Percentiles rank a stretch among this genome's conserved stretches.
Evolutionary conservation across 225 moss, liverwort and hornwort species (phyloP).

Genomic region (Lunularia cruciata): DNA sequence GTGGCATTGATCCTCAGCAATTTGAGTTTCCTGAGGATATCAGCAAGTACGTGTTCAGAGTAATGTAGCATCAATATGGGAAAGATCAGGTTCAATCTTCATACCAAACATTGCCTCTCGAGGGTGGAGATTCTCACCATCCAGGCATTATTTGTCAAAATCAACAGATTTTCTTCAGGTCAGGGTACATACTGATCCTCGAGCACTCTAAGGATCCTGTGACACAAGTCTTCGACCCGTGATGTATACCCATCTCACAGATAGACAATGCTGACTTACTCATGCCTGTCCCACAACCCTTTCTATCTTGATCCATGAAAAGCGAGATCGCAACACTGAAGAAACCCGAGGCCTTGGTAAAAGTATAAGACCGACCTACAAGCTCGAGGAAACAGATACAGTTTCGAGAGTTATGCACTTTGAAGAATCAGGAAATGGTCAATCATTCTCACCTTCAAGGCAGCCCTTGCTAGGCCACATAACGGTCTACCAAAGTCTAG

Average conservation of each 20-base stretch:
- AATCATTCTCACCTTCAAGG: neutral
- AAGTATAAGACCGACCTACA: neutral
- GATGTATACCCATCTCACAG: neutral
- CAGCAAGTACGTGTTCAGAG: neutral
- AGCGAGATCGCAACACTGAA: neutral
- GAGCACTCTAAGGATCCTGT: too few species aligned
- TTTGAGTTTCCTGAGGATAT: neutral
- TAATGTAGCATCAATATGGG: neutral
- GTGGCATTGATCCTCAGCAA: neutral
- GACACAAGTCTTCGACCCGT: too few species aligned
- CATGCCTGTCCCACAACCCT: neutral
- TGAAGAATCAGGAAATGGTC: neutral
- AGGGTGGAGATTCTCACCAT: neutral
- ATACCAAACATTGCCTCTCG: neutral
- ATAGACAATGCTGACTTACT: neutral
- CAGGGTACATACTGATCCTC: too few species aligned
- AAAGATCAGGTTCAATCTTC: neutral
- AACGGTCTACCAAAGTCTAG: constrained; percentile 3
- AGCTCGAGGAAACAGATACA: neutral
- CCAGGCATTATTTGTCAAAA: too few species aligned
- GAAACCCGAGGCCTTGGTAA: neutral
- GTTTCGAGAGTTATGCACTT: too few species aligned
- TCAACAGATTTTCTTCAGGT: too few species aligned
- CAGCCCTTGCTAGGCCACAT: constrained; percentile 14
- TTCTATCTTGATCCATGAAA: neutral